Evolutionary conservation across 1,284 basidiomycete genomes (phyloP).

Genomic region (Fomitopsis pinicola): DNA sequence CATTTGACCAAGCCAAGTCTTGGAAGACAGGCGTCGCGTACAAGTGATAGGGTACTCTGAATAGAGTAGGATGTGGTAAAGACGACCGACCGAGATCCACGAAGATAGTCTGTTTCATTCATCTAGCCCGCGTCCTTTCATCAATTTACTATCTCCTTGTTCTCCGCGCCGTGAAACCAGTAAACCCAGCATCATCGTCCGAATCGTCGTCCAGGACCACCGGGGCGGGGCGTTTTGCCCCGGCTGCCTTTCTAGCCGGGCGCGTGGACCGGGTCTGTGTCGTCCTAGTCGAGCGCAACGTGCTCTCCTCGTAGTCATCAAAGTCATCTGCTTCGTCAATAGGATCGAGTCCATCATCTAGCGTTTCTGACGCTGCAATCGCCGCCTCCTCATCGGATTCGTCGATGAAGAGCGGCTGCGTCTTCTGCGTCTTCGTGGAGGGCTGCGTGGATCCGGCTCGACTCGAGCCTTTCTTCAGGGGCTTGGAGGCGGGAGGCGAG

Average conservation of each 20-base stretch:
- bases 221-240: constrained; percentile 25
- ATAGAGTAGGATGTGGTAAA: too few species aligned
- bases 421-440: constrained; percentile 9
- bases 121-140: too few species aligned
- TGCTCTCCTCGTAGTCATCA: constrained; percentile 5
- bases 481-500: constrained; percentile 5
- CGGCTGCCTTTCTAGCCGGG: background rate
- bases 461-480: constrained; percentile 3
- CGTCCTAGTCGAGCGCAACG: constrained; percentile 9
- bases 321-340: constrained; percentile 7
- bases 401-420: constrained; percentile 23
- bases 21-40: too few species aligned
- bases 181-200: constrained; percentile 64
- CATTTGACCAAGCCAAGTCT: too few species aligned
- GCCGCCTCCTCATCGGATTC: constrained; percentile 16
- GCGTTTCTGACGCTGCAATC: constrained; percentile 6
- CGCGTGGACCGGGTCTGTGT: constrained; percentile 8
- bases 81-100: too few species aligned
- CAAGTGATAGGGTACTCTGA: too few species aligned
- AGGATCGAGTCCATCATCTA: constrained; percentile 1
- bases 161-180: constrained; percentile 41
- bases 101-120: too few species aligned
- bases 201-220: constrained; percentile 60
- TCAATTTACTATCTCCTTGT: background rate
- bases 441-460: constrained; percentile 3